Evolutionary conservation across 345 rosid species (phyloP).

Genomic region (Camelina neglecta): DNA sequence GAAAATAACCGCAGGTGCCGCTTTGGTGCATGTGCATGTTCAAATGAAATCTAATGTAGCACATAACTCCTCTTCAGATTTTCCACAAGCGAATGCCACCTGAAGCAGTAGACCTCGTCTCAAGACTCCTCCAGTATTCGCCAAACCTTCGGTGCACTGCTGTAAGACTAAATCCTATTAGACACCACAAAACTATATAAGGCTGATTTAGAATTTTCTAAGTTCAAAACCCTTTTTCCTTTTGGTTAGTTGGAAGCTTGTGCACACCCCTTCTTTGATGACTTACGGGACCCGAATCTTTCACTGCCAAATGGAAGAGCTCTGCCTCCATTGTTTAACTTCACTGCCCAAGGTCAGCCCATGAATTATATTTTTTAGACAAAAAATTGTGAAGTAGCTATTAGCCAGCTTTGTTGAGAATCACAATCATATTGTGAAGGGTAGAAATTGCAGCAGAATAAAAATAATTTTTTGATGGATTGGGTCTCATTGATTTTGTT

Average conservation of each 20-base stretch:
- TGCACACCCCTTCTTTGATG: conserved; percentile 95
- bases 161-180: conserved; percentile 25
- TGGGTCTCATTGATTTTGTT: conserved; percentile 1
- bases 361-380: background rate
- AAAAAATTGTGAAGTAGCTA: conserved; percentile 3
- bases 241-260: conserved; percentile 89
- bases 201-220: conserved; percentile 1
- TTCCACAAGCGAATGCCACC: conserved; percentile 53
- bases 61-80: conserved; percentile 35
- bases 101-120: conserved; percentile 51
- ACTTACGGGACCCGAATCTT: conserved; percentile 73
- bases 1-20: conserved; percentile 16
- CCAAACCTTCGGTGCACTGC: conserved; percentile 53
- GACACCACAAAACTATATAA: background rate
- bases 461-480: background rate
- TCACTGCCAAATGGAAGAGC: conserved; percentile 87
- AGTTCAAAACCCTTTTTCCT: background rate
- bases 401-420: background rate
- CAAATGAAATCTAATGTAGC: conserved; percentile 31
- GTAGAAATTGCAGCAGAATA: background rate
- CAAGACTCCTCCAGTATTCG: conserved; percentile 50
- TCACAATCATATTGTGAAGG: background rate
- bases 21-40: conserved; percentile 25
- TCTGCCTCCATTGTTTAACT: conserved; percentile 87
- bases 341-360: conserved; percentile 83